Base-by-base conservation (phyloP, 441 rosid species). In the Eutrema salsugineum region DNA sequence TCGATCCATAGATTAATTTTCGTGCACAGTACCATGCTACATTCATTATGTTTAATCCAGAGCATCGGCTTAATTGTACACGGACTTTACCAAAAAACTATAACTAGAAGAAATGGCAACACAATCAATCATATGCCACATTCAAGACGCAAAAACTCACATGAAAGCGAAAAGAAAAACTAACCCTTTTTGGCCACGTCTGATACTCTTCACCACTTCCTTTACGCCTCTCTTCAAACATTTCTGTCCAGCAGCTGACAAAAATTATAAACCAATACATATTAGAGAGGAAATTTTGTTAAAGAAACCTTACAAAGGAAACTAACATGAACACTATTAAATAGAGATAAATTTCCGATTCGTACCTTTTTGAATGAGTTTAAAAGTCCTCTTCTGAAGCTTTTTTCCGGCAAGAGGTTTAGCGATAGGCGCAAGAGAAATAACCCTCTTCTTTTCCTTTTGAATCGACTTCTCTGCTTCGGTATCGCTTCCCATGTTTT, bases 151-250 rank as follows among this genome's bases (percentile, higher is more conserved):
- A 66, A 1, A 54, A 7, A 24, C 14, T 32, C n/a, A 46, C 16
- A 46, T 5, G 11, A 58, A 16, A 11, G 0, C 2, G 15, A 50
- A 20, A 6, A 36, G 46, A 42, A 8, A 27, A 3, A 69, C 87
- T 70, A 57, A 95, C 98, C 99, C 98, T 83, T 91, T 92, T 15
- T 89, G 83, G 20, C 96, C 93, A 5, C 97, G 91, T 44, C 98
- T 78, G 19, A 95, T 92, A 68, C 97, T 90, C 79, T 92, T 91
- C 20, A 95, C 98, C 1, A 95, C 99, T 83, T 94, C 98, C 75
- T 95, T 95, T 16, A 95, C 99, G 9, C 99, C 99, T 82, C 99
- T 88, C 84, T 91, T 95, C 88, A 95, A 79, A 77, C 99, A 92
- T 74, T 91, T 95, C 51, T 83, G 81, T 10, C 89, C 98, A 59